Conservation (phyloP, 2,329 filamentous ascomycete species). For the Fusarium brevicatenulatum region DNA sequence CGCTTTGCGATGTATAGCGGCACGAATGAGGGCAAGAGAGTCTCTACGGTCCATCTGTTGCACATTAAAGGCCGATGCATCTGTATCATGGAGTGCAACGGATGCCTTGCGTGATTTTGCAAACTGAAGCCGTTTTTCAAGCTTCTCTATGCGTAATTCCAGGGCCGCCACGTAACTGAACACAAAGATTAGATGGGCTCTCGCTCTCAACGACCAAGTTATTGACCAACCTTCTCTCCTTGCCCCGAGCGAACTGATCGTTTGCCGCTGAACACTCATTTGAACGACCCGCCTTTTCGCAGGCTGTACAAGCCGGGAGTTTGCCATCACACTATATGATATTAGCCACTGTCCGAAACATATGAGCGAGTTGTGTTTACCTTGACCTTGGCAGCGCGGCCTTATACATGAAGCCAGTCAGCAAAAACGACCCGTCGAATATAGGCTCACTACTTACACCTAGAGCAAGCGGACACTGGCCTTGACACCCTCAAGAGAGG, state of each 20-base stretch:
- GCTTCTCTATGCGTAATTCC: conserved; percentile 88
- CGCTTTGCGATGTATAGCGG: conserved; percentile 72
- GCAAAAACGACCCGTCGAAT: neutral
- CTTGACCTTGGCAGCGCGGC: conserved; percentile 93
- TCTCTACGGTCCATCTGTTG: conserved; percentile 68
- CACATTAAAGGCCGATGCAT: conserved; percentile 46
- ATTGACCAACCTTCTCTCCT: conserved; percentile 80
- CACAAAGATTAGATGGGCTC: conserved; percentile 15
- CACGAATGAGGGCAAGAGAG: conserved; percentile 69
- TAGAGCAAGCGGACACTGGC: conserved; percentile 81
- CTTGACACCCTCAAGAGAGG: conserved; percentile 78
- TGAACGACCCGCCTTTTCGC: conserved; percentile 88
- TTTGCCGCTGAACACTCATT: conserved; percentile 93
- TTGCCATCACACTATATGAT: conserved; percentile 86
- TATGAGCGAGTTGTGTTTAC: conserved; percentile 51
- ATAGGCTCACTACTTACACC: conserved; percentile 62
- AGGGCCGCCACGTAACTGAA: conserved; percentile 88
- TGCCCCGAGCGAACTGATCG: conserved; percentile 94
- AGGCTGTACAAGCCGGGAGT: conserved; percentile 92
- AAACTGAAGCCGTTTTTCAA: conserved; percentile 80
- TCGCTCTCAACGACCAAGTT: neutral
- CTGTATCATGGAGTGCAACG: conserved; percentile 71
- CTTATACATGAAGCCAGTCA: conserved; percentile 41
- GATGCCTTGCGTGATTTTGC: conserved; percentile 77
- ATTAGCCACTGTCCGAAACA: conserved; percentile 11